Base-by-base conservation (phyloP, 768 basidiomycete species). In the Kwoniella bestiolae region DNA sequence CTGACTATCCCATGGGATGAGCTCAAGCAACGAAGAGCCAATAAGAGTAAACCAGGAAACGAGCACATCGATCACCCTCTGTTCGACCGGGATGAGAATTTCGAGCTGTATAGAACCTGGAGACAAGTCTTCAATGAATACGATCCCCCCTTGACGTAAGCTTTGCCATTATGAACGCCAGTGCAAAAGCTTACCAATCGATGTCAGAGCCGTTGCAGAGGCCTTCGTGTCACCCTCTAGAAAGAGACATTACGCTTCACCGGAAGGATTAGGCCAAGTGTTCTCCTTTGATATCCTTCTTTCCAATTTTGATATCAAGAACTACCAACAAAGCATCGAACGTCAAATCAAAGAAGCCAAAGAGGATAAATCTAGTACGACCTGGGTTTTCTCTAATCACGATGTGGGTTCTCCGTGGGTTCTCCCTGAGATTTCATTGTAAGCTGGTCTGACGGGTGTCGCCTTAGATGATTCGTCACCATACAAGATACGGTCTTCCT, bases 261-360 rank as follows among this genome's bases (percentile, higher is more conserved):
- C 73, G 1, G 66, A 69, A 2, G 72, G 72, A 47, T 65, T 76
- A 38, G 75, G 75, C 25, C 75, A 76, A 38, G 60, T 68, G 8
- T 76, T 76, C 72, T 69, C 70, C 18, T 76, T 76, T 60, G 72
- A 74, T 60, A 67, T 76, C 49, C 67, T 76, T 46, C 58, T 72
- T 34, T 68, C 60, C 32, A 64, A 65, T 34, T 76, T 59, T 64
- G 53, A 68, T 49, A 50, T 64, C 5, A 56, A 68, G 14, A 56
- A 61, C 5, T 71, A 71, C 67, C 55, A 60, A 53, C 21, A 52
- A 3, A 60, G 51, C n/a, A 73, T 76, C 52, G 64, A 62, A 23
- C 25, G 57, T n/a, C 58, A 58, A 18, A 51, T 72, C 31, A 56
- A 53, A 44, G 67, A 62, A 21, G 55, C 57, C 23, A 23, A 60